phyloP scores from a whole-genome alignment of 805 yeast species.

The Yamadazyma takamatsuzukensis region DNA sequence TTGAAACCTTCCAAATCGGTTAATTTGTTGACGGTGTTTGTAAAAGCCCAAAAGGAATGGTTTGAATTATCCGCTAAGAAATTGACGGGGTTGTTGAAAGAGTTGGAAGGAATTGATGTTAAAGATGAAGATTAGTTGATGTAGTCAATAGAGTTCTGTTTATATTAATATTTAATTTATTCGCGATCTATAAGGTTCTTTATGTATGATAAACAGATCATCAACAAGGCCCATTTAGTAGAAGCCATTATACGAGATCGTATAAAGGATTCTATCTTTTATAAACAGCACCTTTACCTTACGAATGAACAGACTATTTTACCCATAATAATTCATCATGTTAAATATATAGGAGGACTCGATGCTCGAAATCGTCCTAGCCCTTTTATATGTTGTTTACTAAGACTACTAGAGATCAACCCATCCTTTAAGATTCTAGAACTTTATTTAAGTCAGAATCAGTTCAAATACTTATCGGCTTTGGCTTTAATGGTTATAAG shows the following conservation, averaged over 20 bases:
- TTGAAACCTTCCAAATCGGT: conserved; percentile 66
- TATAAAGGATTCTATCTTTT: conserved; percentile 40
- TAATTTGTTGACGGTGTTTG: conserved; percentile 60
- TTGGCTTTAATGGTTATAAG: conserved; percentile 65
- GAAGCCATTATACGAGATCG: conserved; percentile 42
- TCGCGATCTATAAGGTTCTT: neutral
- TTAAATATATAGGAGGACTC: conserved; percentile 55
- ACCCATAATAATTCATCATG: conserved; percentile 29
- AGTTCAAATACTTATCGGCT: conserved; percentile 74
- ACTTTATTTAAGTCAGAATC: conserved; percentile 51
- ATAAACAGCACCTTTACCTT: conserved; percentile 37
- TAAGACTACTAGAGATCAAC: conserved; percentile 71
- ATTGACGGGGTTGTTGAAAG: conserved; percentile 25
- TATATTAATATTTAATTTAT: neutral
- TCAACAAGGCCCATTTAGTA: conserved; percentile 29
- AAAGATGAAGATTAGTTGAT: conserved; percentile 26
- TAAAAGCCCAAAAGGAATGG: conserved; percentile 64
- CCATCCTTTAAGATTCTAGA: conserved; percentile 59
- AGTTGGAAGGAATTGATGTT: conserved; percentile 31
- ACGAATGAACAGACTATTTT: conserved; percentile 40
- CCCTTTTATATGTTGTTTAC: conserved; percentile 70
- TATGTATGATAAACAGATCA: neutral
- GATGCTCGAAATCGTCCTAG: conserved; percentile 57
- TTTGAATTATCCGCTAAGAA: conserved; percentile 33
- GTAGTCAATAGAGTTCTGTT: neutral